phyloP scores from a whole-genome alignment of 1,284 basidiomycete genomes.

The Ustilago trichophora region DNA sequence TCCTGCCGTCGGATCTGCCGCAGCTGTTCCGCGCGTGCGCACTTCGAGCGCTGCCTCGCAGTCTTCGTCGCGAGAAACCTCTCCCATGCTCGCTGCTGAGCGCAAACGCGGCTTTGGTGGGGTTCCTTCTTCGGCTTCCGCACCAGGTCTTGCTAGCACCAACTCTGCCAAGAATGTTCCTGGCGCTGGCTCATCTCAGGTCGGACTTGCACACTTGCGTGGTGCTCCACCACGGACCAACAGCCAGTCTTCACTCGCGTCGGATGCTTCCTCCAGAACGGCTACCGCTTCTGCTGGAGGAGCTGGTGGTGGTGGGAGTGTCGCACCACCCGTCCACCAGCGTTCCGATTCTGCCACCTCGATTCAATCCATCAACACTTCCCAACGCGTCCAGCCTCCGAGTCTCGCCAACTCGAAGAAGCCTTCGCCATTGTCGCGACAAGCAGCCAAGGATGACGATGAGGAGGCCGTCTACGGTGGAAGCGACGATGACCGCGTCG shows the following conservation, averaged over 20 bases:
- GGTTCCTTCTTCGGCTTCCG: constrained; percentile 19
- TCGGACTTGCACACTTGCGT: constrained; percentile 40
- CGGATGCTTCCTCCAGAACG: constrained; percentile 25
- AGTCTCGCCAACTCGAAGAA: constrained; percentile 44
- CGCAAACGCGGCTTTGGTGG: constrained; percentile 27
- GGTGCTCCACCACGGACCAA: constrained; percentile 38
- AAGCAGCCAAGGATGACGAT: constrained; percentile 49
- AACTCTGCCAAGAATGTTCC: constrained; percentile 10
- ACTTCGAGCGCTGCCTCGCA: constrained; percentile 47
- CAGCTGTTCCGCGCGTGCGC: constrained; percentile 32
- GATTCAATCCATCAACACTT: constrained; percentile 23
- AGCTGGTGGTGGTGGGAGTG: too few relatives aligned
- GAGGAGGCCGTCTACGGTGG: constrained; percentile 52
- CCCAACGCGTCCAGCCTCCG: constrained; percentile 16
- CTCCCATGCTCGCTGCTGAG: constrained; percentile 42
- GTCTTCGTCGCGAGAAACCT: constrained; percentile 36
- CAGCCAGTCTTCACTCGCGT: constrained; percentile 39
- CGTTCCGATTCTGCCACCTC: constrained; percentile 36
- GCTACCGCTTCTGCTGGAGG: constrained; percentile 10
- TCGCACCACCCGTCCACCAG: constrained; percentile 17
- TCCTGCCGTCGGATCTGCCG: neutral
- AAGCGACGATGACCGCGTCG: constrained; percentile 55
- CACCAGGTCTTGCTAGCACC: constrained; percentile 11
- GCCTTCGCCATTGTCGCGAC: constrained; percentile 58
- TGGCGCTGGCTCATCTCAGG: constrained; percentile 25